phyloP scores from a whole-genome alignment of 345 rosid species.

The Brassica carinata region DNA sequence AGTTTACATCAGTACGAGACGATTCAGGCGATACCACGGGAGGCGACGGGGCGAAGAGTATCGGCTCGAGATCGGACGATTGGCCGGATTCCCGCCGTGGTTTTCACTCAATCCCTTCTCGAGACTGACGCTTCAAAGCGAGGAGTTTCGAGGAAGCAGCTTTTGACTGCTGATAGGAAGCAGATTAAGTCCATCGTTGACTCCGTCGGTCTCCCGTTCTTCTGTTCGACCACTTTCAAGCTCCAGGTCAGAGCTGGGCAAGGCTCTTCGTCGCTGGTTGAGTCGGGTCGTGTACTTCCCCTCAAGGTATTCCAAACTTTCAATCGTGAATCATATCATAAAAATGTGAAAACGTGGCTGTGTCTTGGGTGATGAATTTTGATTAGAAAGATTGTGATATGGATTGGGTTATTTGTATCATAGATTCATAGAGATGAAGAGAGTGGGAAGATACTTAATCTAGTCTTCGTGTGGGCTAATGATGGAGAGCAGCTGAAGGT shows the following conservation, averaged over 20 bases:
- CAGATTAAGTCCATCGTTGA: conserved; percentile 72
- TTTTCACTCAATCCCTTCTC: conserved; percentile 59
- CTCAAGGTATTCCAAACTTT: conserved; percentile 52
- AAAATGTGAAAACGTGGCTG: no score
- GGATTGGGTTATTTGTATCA: neutral
- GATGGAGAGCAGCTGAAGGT: conserved; percentile 72
- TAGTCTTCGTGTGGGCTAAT: conserved; percentile 92
- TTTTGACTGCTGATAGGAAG: conserved; percentile 65
- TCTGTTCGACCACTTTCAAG: conserved; percentile 75
- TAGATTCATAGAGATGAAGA: conserved; percentile 83
- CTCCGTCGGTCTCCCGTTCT: conserved; percentile 62
- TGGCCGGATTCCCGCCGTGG: conserved; percentile 84
- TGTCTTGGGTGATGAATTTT: neutral
- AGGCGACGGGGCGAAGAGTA: conserved; percentile 60
- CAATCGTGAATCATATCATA: neutral
- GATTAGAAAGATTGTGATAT: neutral
- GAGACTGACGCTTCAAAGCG: conserved; percentile 43
- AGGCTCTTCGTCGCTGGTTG: conserved; percentile 62
- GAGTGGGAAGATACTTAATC: conserved; percentile 76
- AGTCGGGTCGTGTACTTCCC: conserved; percentile 81
- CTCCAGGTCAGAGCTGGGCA: conserved; percentile 89
- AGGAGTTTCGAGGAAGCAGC: conserved; percentile 60
- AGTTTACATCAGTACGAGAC: conserved; percentile 51
- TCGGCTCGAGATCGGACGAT: conserved; percentile 61
- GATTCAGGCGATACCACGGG: conserved; percentile 80